Evolutionary conservation across 768 basidiomycete species (phyloP).

Genomic region (Termitomyces sp.): DNA sequence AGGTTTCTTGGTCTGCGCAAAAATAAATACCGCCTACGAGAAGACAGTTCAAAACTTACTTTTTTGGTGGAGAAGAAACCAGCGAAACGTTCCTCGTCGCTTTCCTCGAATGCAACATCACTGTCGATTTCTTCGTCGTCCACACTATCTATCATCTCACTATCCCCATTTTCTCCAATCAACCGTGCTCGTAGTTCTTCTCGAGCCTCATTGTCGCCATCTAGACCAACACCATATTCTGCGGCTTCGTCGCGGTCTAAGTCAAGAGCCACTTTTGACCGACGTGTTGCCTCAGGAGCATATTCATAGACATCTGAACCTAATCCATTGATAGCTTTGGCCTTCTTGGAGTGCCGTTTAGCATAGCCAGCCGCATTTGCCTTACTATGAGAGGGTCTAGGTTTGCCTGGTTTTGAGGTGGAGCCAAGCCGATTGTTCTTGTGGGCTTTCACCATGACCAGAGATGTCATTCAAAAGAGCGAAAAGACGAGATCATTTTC

Average conservation of each 20-base stretch:
- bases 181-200: slow-evolving; percentile 38
- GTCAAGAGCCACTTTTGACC: slow-evolving; percentile 46
- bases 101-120: slow-evolving; percentile 80
- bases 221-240: slow-evolving; percentile 34
- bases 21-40: background rate
- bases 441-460: too few relatives aligned
- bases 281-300: slow-evolving; percentile 40
- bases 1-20: slow-evolving; percentile 16
- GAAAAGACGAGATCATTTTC: too few relatives aligned
- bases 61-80: slow-evolving; percentile 46
- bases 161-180: slow-evolving; percentile 46
- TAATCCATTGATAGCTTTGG: too few relatives aligned
- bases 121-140: slow-evolving; percentile 87
- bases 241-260: slow-evolving; percentile 52
- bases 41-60: slow-evolving; percentile 22
- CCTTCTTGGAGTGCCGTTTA: too few relatives aligned
- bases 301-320: too few relatives aligned
- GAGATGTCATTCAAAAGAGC: too few relatives aligned
- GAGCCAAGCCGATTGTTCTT: slow-evolving; percentile 1
- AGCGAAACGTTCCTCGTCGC: slow-evolving; percentile 73
- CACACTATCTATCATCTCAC: slow-evolving; percentile 49
- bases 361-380: slow-evolving; percentile 45
- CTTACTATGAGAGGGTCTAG: slow-evolving; percentile 19
- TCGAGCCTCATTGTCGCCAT: slow-evolving; percentile 35
- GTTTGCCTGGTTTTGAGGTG: slow-evolving; percentile 10